These are phyloP conservation scores for Podospora pseudopauciseta DNA, from an alignment of 495 filamentous ascomycete species.

Conservation along the genomic window DNA sequence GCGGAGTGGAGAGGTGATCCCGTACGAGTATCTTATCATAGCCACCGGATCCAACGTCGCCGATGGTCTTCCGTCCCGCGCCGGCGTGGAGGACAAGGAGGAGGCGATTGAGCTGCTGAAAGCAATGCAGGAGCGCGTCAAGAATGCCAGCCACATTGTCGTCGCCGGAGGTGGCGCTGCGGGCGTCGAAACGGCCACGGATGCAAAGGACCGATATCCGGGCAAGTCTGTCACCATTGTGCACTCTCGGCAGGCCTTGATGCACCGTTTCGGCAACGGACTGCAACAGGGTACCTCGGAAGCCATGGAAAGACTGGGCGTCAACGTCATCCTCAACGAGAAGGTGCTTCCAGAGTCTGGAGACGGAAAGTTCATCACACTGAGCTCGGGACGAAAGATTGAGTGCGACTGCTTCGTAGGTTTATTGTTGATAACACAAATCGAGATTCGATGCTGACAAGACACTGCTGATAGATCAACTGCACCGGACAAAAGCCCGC, in stretches of 20 bases:
- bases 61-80: conserved; percentile 51
- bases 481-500: conserved; percentile 31
- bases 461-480: conserved; percentile 23
- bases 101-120: conserved; percentile 47
- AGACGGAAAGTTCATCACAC: conserved; percentile 18
- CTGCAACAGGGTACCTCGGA: conserved; percentile 47
- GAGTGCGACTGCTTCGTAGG: conserved; percentile 32
- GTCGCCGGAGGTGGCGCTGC: conserved; percentile 60
- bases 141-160: conserved; percentile 42
- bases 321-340: conserved; percentile 43
- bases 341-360: conserved; percentile 17
- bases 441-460: neutral
- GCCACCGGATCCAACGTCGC: conserved; percentile 48
- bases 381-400: conserved; percentile 25
- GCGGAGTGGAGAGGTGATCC: conserved; percentile 32
- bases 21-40: conserved; percentile 56
- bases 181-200: conserved; percentile 57
- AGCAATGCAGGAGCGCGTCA: conserved; percentile 35
- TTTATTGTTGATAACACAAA: neutral
- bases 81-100: conserved; percentile 41
- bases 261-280: conserved; percentile 51
- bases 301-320: conserved; percentile 38
- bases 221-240: conserved; percentile 56
- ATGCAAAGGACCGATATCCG: conserved; percentile 53
- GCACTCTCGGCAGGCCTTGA: conserved; percentile 51